These are phyloP conservation scores for Sarocladiaceae sp. DNA, from an alignment of 2,329 filamentous ascomycete genomes.

Conservation along the genomic window DNA sequence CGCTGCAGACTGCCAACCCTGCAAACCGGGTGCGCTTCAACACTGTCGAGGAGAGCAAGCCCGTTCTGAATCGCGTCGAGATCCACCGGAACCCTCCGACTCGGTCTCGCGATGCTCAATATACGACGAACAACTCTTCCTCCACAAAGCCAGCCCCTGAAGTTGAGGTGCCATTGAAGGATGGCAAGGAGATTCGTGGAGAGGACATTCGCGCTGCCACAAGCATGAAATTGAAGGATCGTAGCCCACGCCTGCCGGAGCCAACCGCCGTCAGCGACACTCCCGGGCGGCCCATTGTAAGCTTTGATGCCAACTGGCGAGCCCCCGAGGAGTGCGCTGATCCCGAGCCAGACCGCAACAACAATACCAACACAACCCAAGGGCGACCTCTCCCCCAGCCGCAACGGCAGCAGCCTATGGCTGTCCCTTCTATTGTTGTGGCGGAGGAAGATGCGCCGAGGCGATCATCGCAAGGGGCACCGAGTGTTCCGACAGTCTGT, in stretches of 20 bases:
- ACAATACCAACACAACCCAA: slow-evolving; percentile 16
- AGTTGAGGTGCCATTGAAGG: slow-evolving; percentile 57
- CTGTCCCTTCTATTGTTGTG: slow-evolving; percentile 52
- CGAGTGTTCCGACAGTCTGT: slow-evolving; percentile 31
- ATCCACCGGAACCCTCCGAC: slow-evolving; percentile 81
- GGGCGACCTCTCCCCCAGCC: slow-evolving; percentile 19
- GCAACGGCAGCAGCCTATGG: slow-evolving; percentile 30
- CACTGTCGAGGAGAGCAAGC: slow-evolving; percentile 37
- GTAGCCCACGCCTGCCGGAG: slow-evolving; percentile 81
- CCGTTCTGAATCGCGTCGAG: slow-evolving; percentile 54
- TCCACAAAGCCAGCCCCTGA: slow-evolving; percentile 21
- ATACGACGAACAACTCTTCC: slow-evolving; percentile 61
- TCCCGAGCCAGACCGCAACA: slow-evolving; percentile 46
- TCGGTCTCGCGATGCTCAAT: slow-evolving; percentile 76
- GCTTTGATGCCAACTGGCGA: slow-evolving; percentile 85
- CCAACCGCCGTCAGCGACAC: slow-evolving; percentile 88
- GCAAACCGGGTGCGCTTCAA: slow-evolving; percentile 32
- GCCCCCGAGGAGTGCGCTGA: slow-evolving; percentile 65
- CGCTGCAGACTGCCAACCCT: slow-evolving; percentile 28
- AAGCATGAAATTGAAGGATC: slow-evolving; percentile 81
- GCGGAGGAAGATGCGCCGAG: slow-evolving; percentile 38
- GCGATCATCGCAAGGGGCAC: slow-evolving; percentile 21
- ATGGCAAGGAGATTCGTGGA: slow-evolving; percentile 77
- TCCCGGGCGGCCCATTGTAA: slow-evolving; percentile 91
- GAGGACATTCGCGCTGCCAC: slow-evolving; percentile 90